Base-by-base conservation (phyloP, 2,329 filamentous ascomycete species). In the Nemania sp. region DNA sequence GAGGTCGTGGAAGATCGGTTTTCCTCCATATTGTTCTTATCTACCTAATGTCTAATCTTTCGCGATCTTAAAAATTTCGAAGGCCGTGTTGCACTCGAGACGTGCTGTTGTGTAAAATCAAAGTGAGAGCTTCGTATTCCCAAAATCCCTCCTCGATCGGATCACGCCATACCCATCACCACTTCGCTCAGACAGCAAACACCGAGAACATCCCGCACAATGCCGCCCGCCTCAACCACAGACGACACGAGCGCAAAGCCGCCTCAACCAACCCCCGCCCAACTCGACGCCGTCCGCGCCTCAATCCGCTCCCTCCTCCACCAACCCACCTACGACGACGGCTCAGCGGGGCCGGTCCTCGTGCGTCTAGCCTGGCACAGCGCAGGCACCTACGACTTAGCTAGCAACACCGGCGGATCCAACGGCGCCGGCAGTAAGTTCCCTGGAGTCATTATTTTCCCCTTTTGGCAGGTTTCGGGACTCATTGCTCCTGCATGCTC, bases 391-490 rank as follows among this genome's bases (percentile, higher is more conserved):
- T 90, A 90, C 77, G 86, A 88, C 74, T 79, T 79, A 32, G 81
- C 82, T 62, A 86, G 86, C 62, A 85, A 88, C 74, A 90, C 88
- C 0, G 89, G 89, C 41, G 88, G 88, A 43, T 87, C 84, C 27
- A 90, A 90, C 75, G 89, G 89, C 67, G 88, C 89, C 0, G 88
- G 88, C 20, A 90, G n/a, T n/a, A n/a, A n/a, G n/a, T n/a, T n/a
- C n/a, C n/a, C n/a, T n/a, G n/a, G n/a, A n/a, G n/a, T n/a, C n/a
- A n/a, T n/a, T n/a, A n/a, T n/a, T n/a, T n/a, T n/a, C n/a, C n/a
- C n/a, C n/a, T n/a, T n/a, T n/a, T n/a, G n/a, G n/a, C n/a, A n/a
- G n/a, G n/a, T n/a, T n/a, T n/a, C n/a, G n/a, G n/a, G n/a, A n/a
- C n/a, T n/a, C n/a, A n/a, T n/a, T n/a, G n/a, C n/a, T n/a, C n/a